Evolutionary conservation across 176 grass and related monocot species (phyloP), one percentile per base, ranked within the genome.

Genomic region (Musa troglodytarum): DNA sequence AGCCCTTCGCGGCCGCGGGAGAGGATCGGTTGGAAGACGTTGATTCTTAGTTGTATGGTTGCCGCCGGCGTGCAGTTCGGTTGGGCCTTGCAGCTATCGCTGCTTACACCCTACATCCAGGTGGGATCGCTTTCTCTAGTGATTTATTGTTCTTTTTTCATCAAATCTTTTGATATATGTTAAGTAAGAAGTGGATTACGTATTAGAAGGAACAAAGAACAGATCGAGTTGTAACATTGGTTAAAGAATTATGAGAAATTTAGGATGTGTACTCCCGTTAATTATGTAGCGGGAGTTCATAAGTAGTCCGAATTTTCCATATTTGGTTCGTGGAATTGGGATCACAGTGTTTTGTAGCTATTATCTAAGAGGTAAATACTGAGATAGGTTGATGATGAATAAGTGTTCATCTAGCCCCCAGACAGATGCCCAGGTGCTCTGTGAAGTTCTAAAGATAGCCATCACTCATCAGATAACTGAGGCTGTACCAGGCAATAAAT

Each of bases 41-140:
- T 91, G 13, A 84, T 98, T 34, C 90, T 98, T 1, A 89, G 90
- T 54, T 98, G 90, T 80, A 98, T 76, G 83, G 90, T 98, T 63
- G 94, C 88, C 50, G 94, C 94, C 1, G 94, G 94, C 50, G 94
- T 98, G n/a, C 94, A 98, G 84, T 98, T 93, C 79, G 94, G 94
- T 20, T 98, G 94, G 94, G 94, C 94, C 68, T 78, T 98, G 24
- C 94, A 98, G 88, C 90, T 98, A 49, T 98, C 94, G 5, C 90
- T 98, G 66, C 81, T 98, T 79, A 98, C 94, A 7, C 94, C 94
- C 0, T 98, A 98, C 80, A 93, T 98, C 85, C 94, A 98, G 94
- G 94, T 91, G 34, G 19, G 2, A 1, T 43, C 53, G 16, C 6
- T 20, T 9, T 20, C 9, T 26, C 20, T 28, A 1, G 14, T 50